Base-by-base conservation (phyloP, 2,329 filamentous ascomycete genomes). In the Venturia oleaginea region DNA sequence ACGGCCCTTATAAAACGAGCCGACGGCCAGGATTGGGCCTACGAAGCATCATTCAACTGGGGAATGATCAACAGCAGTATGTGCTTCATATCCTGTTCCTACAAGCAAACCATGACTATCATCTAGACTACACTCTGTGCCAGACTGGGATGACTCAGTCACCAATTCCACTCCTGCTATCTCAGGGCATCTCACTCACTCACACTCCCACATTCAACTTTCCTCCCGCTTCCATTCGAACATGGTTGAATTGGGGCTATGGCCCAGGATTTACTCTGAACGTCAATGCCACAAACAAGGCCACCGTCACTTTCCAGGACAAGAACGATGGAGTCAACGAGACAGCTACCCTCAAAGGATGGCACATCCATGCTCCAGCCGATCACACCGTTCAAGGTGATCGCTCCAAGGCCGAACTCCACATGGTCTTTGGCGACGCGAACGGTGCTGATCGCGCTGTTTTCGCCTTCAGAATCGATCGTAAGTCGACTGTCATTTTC, bases 281-380 rank as follows among this genome's bases (percentile, higher is more conserved):
- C 15, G 74, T 38, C 73, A 68, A 30, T 68, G 74, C 37, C 77
- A 76, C 66, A 76, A 74, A 5, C 68, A 77, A 34, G 78, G 48
- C 80, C 2, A 73, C 73, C 55, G 71, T 82, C 65, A 75, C 71
- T 1, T 81, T 77, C 69, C 78, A 81, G 62, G 69, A 74, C 67
- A 68, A 72, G 61, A 76, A 72, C 0, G 69, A 74, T 37, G 77
- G 73, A 61, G 42, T 32, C 37, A 76, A 80, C 69, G 71, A 76
- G 66, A 81, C 77, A 0, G 73, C 79, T 27, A 82, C 80, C 68
- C 72, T 83, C 10, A 74, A 72, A 48, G 78, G 79, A 59, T 83
- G 79, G 79, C 81, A 83, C 71, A 78, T 81, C 60, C 81, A 83
- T 68, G 69, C 79, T 0, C 80, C 81, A 0, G 79, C 79, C 5